These are phyloP conservation scores for Xylaria flabelliformis DNA, from an alignment of 495 filamentous ascomycete genomes.

Conservation along the genomic window DNA sequence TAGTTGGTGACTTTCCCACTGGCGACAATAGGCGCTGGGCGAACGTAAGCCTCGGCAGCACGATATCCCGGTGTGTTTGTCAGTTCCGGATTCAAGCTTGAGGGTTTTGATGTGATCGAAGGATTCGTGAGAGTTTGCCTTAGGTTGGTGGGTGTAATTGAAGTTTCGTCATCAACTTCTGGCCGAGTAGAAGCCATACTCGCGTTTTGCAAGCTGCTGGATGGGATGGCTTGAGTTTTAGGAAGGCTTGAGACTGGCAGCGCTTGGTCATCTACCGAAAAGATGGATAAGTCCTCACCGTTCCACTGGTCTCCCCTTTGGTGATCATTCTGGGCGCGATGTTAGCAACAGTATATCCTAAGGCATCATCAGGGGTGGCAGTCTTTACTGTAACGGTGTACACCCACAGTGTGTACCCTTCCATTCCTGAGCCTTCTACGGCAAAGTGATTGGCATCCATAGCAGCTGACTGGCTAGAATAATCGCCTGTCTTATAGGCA, in stretches of 20 bases:
- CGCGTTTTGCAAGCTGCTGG: constrained; percentile 41
- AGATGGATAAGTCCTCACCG: constrained; percentile 93
- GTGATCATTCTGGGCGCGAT: constrained; percentile 71
- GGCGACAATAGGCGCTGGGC: constrained; percentile 79
- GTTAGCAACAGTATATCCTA: constrained; percentile 18
- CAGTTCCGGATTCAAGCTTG: constrained; percentile 58
- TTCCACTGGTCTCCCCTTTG: constrained; percentile 96
- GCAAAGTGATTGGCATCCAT: constrained; percentile 98
- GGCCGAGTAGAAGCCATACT: constrained; percentile 38
- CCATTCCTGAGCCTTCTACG: constrained; percentile 77
- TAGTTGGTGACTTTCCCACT: constrained; percentile 70
- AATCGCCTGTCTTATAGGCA: constrained; percentile 96
- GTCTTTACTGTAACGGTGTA: constrained; percentile 72
- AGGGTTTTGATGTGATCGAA: constrained; percentile 68
- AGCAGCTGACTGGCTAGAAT: constrained; percentile 87
- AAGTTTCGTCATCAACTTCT: constrained; percentile 60
- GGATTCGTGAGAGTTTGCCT: constrained; percentile 73
- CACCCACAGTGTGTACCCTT: constrained; percentile 89
- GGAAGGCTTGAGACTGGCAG: constrained; percentile 62
- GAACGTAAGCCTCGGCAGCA: constrained; percentile 89
- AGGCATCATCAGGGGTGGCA: not conserved
- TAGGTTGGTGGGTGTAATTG: constrained; percentile 72
- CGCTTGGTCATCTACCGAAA: constrained; percentile 78
- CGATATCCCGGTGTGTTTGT: constrained; percentile 73
- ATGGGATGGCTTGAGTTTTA: constrained; percentile 44